These are phyloP conservation scores for Penicillium ochrochloron DNA, from an alignment of 495 filamentous ascomycete genomes.

Conservation along the genomic window DNA sequence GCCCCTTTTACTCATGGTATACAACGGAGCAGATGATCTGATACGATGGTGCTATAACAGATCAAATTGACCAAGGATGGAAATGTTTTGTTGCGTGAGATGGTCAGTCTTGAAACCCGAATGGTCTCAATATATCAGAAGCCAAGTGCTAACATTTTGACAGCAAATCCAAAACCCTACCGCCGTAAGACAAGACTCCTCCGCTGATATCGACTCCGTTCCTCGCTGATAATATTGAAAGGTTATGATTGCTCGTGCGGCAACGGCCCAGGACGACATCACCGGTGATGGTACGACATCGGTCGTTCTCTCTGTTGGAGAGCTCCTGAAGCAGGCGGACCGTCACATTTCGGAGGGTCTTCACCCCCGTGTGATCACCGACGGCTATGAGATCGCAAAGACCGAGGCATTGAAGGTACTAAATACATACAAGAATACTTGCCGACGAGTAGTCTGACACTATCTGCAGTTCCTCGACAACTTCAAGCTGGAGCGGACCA, in stretches of 20 bases:
- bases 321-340: slow-evolving; percentile 96
- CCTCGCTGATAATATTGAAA: slow-evolving; percentile 41
- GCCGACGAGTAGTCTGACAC: slow-evolving; percentile 20
- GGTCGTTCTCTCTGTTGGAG: slow-evolving; percentile 92
- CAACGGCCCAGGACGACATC: slow-evolving; percentile 98
- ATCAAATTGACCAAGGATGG: slow-evolving; percentile 99
- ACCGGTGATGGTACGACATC: slow-evolving; percentile 97
- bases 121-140: not conserved
- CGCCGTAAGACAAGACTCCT: slow-evolving; percentile 61
- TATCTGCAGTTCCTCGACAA: slow-evolving; percentile 81
- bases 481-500: slow-evolving; percentile 85
- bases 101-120: slow-evolving; percentile 62
- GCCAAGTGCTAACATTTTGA: slow-evolving; percentile 39
- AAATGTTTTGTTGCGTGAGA: slow-evolving; percentile 92
- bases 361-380: slow-evolving; percentile 94
- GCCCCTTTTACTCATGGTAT: slow-evolving; percentile 19
- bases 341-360: slow-evolving; percentile 92
- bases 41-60: slow-evolving; percentile 46
- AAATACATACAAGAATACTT: not conserved
- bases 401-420: slow-evolving; percentile 81
- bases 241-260: slow-evolving; percentile 97
- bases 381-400: slow-evolving; percentile 97
- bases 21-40: slow-evolving; percentile 17
- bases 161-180: slow-evolving; percentile 85
- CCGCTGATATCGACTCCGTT: slow-evolving; percentile 16